A percentile compares a stretch with the other conserved stretches of the same genome.
phyloP scores from a whole-genome alignment of 2,329 filamentous ascomycete species.

The Neofusicoccum ribis region DNA sequence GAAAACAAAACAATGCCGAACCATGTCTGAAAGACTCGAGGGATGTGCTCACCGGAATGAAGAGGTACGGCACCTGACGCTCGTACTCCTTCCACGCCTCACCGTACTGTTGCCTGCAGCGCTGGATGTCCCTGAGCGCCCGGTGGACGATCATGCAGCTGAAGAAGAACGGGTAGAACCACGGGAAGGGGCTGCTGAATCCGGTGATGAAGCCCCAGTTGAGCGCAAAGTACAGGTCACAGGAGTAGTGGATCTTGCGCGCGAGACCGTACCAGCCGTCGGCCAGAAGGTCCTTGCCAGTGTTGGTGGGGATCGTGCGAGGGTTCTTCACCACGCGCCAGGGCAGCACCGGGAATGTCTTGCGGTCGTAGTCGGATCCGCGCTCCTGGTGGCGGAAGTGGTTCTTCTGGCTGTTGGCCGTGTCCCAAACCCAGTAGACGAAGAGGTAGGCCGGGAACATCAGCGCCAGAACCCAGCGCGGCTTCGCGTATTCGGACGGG shows the following conservation, averaged over 20 bases:
- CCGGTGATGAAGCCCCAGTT: constrained; percentile 81
- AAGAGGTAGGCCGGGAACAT: constrained; percentile 74
- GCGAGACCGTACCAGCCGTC: constrained; percentile 86
- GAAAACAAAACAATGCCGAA: background rate
- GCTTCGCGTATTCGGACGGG: constrained; percentile 75
- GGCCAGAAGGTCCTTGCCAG: constrained; percentile 74
- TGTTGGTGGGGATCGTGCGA: constrained; percentile 69
- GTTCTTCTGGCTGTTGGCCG: constrained; percentile 91
- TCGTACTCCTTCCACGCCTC: constrained; percentile 82
- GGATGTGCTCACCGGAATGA: constrained; percentile 64
- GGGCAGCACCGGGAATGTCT: constrained; percentile 85
- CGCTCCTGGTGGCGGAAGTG: constrained; percentile 80
- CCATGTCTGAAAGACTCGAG: background rate
- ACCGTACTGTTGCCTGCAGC: constrained; percentile 76
- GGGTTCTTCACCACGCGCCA: constrained; percentile 84
- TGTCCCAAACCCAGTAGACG: constrained; percentile 91
- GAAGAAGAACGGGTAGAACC: constrained; percentile 88
- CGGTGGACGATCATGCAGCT: constrained; percentile 77
- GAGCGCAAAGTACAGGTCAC: constrained; percentile 75
- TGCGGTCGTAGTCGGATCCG: constrained; percentile 65
- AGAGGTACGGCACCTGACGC: constrained; percentile 76
- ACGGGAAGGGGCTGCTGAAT: constrained; percentile 79
- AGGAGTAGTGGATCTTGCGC: constrained; percentile 79
- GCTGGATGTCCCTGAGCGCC: constrained; percentile 71
- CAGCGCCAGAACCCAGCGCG: constrained; percentile 63